Percentiles rank a stretch among this genome's conserved stretches.
These are phyloP conservation scores for Mediolabrus comicus DNA, from an alignment of 108 stramenopile species.

Conservation along the genomic window DNA sequence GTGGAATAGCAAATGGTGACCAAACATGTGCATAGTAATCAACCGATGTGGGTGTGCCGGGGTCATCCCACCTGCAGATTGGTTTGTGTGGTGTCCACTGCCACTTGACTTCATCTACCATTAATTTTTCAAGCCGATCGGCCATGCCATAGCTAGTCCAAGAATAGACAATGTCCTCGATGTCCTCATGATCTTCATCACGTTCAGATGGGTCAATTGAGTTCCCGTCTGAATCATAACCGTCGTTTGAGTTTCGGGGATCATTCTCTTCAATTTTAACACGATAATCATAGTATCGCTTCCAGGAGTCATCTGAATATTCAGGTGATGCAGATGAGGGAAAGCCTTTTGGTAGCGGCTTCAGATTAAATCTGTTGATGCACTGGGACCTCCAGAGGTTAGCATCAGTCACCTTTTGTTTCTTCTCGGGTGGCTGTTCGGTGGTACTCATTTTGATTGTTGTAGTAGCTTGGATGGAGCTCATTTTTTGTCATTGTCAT, in stretches of 20 bases:
- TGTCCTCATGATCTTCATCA: not conserved
- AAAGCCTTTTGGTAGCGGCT: not conserved
- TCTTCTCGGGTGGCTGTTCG: not conserved
- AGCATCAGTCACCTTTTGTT: not conserved
- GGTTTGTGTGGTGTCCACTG: conserved; percentile 10
- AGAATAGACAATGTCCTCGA: not conserved
- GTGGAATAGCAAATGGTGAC: conserved; percentile 27
- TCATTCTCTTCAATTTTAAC: not conserved
- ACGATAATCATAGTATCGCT: conserved; percentile 19
- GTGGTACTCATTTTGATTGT: not conserved
- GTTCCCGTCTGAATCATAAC: conserved; percentile 7
- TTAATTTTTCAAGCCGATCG: conserved; percentile 1
- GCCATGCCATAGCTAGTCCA: conserved; percentile 3
- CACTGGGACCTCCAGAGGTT: conserved; percentile 6
- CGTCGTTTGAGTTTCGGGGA: not conserved
- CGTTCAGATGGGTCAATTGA: not conserved
- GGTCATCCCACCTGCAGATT: conserved; percentile 1
- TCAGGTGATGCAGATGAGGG: conserved; percentile 10
- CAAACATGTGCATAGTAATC: conserved; percentile 12
- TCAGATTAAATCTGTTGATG: conserved; percentile 4
- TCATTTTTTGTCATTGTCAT: not conserved
- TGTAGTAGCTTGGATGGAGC: too few species aligned
- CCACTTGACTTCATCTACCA: conserved; percentile 1
- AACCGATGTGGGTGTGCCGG: not conserved
- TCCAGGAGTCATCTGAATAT: conserved; percentile 23